Evolutionary conservation across 139 green algal genomes (phyloP).

Genomic region (Ulvella scutata): DNA sequence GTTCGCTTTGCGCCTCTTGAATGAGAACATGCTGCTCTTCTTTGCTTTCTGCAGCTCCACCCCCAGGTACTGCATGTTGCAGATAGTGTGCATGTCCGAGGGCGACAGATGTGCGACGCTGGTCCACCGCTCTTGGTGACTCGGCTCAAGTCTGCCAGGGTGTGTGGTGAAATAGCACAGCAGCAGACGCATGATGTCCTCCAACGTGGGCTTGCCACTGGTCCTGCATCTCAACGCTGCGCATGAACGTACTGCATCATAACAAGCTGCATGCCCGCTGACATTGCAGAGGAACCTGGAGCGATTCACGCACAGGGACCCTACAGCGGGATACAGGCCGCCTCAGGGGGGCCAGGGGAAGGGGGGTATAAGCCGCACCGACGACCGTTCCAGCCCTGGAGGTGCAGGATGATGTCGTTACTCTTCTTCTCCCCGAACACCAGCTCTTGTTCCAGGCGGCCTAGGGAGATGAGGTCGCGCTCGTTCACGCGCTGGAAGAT

Average conservation of each 20-base stretch:
- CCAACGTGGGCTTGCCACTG: background rate
- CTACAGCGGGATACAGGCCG: too few species aligned
- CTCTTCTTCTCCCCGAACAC: conserved; percentile 81
- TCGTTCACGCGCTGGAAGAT: conserved; percentile 27
- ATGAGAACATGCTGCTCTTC: background rate
- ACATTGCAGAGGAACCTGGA: too few species aligned
- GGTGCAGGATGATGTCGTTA: conserved; percentile 78
- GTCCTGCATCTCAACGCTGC: conserved; percentile 17
- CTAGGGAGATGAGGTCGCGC: conserved; percentile 55
- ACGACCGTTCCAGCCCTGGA: conserved; percentile 12
- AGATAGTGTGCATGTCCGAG: conserved; percentile 64
- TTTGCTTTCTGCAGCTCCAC: conserved; percentile 21
- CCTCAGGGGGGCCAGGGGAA: too few species aligned
- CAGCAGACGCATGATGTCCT: conserved; percentile 54
- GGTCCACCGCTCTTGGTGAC: conserved; percentile 51
- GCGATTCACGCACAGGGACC: too few species aligned
- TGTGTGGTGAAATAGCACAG: conserved; percentile 89
- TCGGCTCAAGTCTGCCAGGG: conserved; percentile 78
- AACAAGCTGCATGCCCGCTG: too few species aligned
- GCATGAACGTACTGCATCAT: too few species aligned
- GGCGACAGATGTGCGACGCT: conserved; percentile 36
- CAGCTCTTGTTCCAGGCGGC: conserved; percentile 88
- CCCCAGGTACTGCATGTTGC: conserved; percentile 79
- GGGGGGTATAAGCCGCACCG: background rate
- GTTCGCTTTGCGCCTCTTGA: background rate